Evolutionary conservation across 306 rosid genomes (phyloP), one percentile per base, ranked within the genome.

Genomic region (Dryas octopetala): DNA sequence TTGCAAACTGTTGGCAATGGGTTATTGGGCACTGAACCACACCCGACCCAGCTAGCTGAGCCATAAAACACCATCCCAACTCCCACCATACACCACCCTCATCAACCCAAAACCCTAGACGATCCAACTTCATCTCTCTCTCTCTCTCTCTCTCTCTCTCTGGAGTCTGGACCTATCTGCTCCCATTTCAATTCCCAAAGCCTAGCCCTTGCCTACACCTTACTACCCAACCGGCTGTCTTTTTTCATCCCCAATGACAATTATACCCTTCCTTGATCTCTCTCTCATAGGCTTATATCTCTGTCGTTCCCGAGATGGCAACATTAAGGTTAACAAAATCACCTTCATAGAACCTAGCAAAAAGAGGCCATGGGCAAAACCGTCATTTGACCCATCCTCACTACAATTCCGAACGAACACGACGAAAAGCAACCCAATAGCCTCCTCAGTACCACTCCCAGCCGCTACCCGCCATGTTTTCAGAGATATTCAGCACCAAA

Each of bases 401-500:
- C 54, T 65, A 38, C 57, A 67, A 66, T 86, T 77, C 68, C 66
- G n/a, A 65, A 52, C 70, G 26, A 74, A 66, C 52, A 65, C 80
- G 74, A 84, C 28, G 74, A 74, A 79, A 82, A 82, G 32, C 32
- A 28, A 28, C 32, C 32, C 32, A 28, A 28, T 28, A 28, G 32
- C 32, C 32, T 28, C 2, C 32, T 28, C 32, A 28, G 32, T 28
- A 28, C 2, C 32, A 64, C 7, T 63, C 73, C 66, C 83, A 65
- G 91, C 86, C 88, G 87, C 91, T 90, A 82, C 86, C 84, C 85
- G 79, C 90, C 91, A 88, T 85, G 97, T 90, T 94, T 91, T 91
- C 98, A 91, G 97, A 85, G 97, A 87, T 83, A 79, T 87, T 76
- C 57, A 71, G 87, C 98, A 73, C 96, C 97, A 83, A 87, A 91